Conservation (phyloP, 139 green algal species). For the Chlamydomonas sphaeroides region DNA sequence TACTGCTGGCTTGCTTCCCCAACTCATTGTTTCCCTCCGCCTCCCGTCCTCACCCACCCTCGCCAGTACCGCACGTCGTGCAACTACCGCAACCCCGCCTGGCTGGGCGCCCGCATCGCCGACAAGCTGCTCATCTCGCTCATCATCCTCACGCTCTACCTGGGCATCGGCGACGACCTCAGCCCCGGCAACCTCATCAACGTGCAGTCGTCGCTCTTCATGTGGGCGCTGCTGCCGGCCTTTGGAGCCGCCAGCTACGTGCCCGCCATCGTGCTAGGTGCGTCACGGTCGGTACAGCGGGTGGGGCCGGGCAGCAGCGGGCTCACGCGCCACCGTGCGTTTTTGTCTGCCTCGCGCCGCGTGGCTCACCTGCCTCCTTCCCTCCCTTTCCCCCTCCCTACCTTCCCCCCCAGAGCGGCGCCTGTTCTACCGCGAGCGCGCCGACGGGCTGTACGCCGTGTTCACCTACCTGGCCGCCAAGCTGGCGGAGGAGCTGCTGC, state of each 20-base stretch:
- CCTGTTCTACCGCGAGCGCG: slow-evolving; percentile 75
- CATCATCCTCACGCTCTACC: slow-evolving; percentile 54
- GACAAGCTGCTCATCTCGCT: slow-evolving; percentile 71
- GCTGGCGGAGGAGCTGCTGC: slow-evolving; percentile 45
- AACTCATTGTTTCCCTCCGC: background rate
- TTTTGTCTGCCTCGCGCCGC: no score
- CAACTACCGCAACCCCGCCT: slow-evolving; percentile 72
- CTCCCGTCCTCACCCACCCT: background rate
- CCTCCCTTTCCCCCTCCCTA: no score
- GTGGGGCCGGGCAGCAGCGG: no score
- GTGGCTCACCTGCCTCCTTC: no score
- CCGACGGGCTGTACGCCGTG: slow-evolving; percentile 70
- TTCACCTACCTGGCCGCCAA: slow-evolving; percentile 44
- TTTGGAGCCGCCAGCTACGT: slow-evolving; percentile 82
- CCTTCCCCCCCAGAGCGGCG: slow-evolving; percentile 57
- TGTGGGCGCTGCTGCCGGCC: slow-evolving; percentile 69
- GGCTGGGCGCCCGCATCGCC: slow-evolving; percentile 68
- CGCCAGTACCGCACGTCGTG: slow-evolving; percentile 69
- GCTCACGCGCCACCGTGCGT: no score
- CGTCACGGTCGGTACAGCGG: background rate
- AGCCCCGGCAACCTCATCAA: slow-evolving; percentile 69
- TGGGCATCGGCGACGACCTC: slow-evolving; percentile 30
- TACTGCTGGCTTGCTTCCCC: no score
- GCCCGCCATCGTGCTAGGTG: slow-evolving; percentile 76
- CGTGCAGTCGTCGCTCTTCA: slow-evolving; percentile 75